A percentile compares a stretch with the other conserved stretches of the same genome.
Evolutionary conservation across 169 alveolate species (phyloP).

Genomic region (Plasmodium gallinaceum): DNA sequence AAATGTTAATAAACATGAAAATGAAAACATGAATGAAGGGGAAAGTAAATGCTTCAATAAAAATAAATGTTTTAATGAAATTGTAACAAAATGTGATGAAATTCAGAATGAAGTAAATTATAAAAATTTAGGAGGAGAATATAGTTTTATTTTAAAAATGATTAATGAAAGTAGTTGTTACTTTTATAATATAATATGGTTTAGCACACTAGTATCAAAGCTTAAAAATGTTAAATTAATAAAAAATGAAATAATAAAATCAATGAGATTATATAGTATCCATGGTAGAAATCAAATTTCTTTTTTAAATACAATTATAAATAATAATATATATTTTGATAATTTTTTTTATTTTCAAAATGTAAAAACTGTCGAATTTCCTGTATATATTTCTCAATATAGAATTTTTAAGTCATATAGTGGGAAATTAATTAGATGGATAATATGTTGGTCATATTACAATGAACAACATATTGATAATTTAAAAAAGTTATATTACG

Average conservation of each 20-base stretch:
- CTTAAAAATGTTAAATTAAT: slow-evolving; percentile 80
- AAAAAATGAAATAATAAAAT: slow-evolving; percentile 79
- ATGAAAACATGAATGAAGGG: neutral
- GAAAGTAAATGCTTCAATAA: neutral
- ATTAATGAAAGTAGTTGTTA: slow-evolving; percentile 80
- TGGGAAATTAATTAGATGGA: slow-evolving; percentile 85
- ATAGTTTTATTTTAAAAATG: slow-evolving; percentile 83
- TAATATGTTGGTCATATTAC: slow-evolving; percentile 85
- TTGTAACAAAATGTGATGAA: neutral
- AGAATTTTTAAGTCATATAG: slow-evolving; percentile 81
- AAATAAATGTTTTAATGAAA: neutral
- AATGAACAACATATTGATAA: slow-evolving; percentile 77
- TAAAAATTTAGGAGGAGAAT: slow-evolving; percentile 78
- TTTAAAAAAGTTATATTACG: slow-evolving; percentile 27
- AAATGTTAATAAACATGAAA: neutral
- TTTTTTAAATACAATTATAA: slow-evolving; percentile 72
- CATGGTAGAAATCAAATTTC: slow-evolving; percentile 72
- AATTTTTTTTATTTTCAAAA: slow-evolving; percentile 23
- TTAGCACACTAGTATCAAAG: slow-evolving; percentile 83
- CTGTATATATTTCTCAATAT: slow-evolving; percentile 80
- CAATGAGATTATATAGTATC: slow-evolving; percentile 80
- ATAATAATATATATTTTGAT: slow-evolving; percentile 40
- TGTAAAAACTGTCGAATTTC: slow-evolving; percentile 20
- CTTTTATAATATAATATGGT: slow-evolving; percentile 83
- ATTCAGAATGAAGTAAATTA: neutral